Conservation (phyloP, 441 rosid species). For the Capsella rubella region DNA sequence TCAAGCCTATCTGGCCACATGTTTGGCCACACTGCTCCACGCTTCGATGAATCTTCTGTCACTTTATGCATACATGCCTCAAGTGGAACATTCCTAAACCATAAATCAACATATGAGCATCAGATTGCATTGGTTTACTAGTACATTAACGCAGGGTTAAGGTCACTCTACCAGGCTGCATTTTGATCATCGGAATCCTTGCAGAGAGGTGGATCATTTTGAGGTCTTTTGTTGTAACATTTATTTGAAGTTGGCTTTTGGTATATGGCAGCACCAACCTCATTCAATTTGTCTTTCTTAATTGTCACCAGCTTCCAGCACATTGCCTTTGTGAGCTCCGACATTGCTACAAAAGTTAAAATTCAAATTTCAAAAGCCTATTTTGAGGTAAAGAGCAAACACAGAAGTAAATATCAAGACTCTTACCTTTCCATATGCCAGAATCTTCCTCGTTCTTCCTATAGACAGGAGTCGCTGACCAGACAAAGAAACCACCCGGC, state of each 20-base stretch:
- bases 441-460: slow-evolving; percentile 63
- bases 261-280: slow-evolving; percentile 66
- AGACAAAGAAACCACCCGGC: slow-evolving; percentile 78
- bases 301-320: slow-evolving; percentile 65
- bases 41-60: slow-evolving; percentile 54
- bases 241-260: slow-evolving; percentile 65
- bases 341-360: slow-evolving; percentile 51
- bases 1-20: slow-evolving; percentile 62
- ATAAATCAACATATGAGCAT: slow-evolving; percentile 14
- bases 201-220: slow-evolving; percentile 59
- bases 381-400: not conserved
- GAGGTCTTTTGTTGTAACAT: slow-evolving; percentile 60
- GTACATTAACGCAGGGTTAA: not conserved
- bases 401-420: not conserved
- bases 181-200: slow-evolving; percentile 66
- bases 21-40: slow-evolving; percentile 64
- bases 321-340: slow-evolving; percentile 58
- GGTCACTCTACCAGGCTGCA: slow-evolving; percentile 59
- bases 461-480: slow-evolving; percentile 81
- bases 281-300: slow-evolving; percentile 58
- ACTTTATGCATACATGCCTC: slow-evolving; percentile 69
- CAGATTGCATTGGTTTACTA: slow-evolving; percentile 7
- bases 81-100: slow-evolving; percentile 64
- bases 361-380: not conserved
- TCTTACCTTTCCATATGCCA: slow-evolving; percentile 67